A percentile compares a stretch with the other conserved stretches of the same genome.
Evolutionary conservation across 805 yeast species (phyloP).

Genomic region (Kurtzmaniella fragi): DNA sequence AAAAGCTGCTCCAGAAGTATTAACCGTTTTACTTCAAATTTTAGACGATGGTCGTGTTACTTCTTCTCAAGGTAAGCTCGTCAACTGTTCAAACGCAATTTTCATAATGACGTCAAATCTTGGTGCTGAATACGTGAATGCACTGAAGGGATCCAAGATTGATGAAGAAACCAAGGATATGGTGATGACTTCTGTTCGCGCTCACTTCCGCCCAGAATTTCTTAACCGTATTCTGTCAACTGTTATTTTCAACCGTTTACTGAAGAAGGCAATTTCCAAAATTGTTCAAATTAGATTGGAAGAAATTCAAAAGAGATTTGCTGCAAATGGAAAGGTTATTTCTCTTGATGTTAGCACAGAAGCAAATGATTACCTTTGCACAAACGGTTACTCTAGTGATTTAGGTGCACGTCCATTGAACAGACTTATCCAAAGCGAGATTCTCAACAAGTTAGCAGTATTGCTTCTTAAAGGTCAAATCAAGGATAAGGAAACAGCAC

Average conservation of each 20-base stretch:
- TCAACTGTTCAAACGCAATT: constrained; percentile 88
- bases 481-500: constrained; percentile 81
- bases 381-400: constrained; percentile 85
- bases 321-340: constrained; percentile 74
- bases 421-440: constrained; percentile 83
- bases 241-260: constrained; percentile 87
- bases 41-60: constrained; percentile 96
- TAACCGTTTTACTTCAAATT: constrained; percentile 86
- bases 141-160: constrained; percentile 59
- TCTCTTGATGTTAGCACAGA: constrained; percentile 65
- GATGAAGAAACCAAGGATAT: constrained; percentile 63
- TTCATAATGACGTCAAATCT: constrained; percentile 95
- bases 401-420: constrained; percentile 96
- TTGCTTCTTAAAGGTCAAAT: constrained; percentile 82
- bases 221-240: constrained; percentile 92
- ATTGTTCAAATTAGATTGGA: constrained; percentile 80
- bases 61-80: constrained; percentile 88
- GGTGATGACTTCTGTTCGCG: constrained; percentile 79
- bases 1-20: constrained; percentile 97
- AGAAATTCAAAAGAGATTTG: constrained; percentile 85
- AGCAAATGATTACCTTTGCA: constrained; percentile 78
- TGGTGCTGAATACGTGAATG: constrained; percentile 86
- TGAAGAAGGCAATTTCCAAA: constrained; percentile 86
- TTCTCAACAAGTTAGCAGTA: constrained; percentile 86
- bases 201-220: constrained; percentile 96